Evolutionary conservation across 805 yeast genomes (phyloP).

Genomic region (Metschnikowia drakensbergensis): DNA sequence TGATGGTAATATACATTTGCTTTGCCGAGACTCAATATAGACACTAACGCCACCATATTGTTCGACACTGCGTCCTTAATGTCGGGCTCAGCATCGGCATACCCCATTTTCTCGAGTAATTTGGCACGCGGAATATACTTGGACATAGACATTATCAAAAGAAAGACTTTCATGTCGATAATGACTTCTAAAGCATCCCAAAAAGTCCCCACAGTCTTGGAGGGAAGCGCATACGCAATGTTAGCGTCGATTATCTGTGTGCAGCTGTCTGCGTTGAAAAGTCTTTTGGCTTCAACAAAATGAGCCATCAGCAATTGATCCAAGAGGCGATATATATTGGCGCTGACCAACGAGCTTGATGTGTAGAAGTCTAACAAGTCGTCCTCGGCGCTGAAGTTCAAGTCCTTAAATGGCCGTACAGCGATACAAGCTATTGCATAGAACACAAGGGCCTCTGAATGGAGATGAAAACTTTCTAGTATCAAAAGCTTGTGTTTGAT

Average conservation of each 20-base stretch:
- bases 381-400: slow-evolving; percentile 13
- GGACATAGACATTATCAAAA: slow-evolving; percentile 26
- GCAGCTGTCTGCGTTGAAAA: slow-evolving; percentile 2
- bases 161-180: slow-evolving; percentile 31
- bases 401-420: slow-evolving; percentile 27
- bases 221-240: slow-evolving; percentile 12
- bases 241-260: slow-evolving; percentile 6
- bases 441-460: slow-evolving; percentile 21
- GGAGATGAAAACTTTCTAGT: slow-evolving; percentile 2
- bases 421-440: slow-evolving; percentile 25
- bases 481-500: slow-evolving; percentile 8
- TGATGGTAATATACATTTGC: slow-evolving; percentile 26
- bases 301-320: slow-evolving; percentile 22
- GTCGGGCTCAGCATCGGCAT: slow-evolving; percentile 11
- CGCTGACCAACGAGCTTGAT: not conserved
- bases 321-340: slow-evolving; percentile 15
- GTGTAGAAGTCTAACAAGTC: slow-evolving; percentile 23
- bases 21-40: slow-evolving; percentile 27
- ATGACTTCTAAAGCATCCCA: slow-evolving; percentile 22
- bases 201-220: slow-evolving; percentile 15
- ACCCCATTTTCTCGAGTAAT: slow-evolving; percentile 28
- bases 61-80: slow-evolving; percentile 15
- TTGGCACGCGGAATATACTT: slow-evolving; percentile 22
- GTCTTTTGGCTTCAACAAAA: slow-evolving; percentile 15
- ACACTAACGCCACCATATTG: slow-evolving; percentile 22